phyloP scores from a whole-genome alignment of 148 eudicot species.

The Chenopodium album region DNA sequence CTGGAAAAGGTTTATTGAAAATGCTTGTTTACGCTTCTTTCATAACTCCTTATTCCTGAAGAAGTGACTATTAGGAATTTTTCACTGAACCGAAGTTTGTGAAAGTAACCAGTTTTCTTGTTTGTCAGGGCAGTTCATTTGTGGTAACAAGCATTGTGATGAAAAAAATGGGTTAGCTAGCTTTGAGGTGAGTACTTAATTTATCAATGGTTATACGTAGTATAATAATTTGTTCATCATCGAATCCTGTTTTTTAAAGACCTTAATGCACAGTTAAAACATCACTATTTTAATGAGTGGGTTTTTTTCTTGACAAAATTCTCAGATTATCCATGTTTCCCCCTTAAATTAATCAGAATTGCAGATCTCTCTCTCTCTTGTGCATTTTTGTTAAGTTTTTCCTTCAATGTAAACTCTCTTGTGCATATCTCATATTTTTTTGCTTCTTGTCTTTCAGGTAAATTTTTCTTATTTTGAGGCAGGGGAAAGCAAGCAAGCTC shows the following conservation, averaged over 20 bases:
- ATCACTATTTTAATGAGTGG: neutral
- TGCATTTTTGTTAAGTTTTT: neutral
- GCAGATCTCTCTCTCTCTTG: neutral
- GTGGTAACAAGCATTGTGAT: slow-evolving; percentile 91
- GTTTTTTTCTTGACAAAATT: neutral
- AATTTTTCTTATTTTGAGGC: slow-evolving; percentile 86
- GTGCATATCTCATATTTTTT: neutral
- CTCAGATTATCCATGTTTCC: neutral
- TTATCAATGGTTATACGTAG: neutral
- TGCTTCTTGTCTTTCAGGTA: slow-evolving; percentile 46
- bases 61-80: slow-evolving; percentile 8
- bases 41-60: neutral
- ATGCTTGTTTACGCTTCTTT: neutral
- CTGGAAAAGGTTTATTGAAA: slow-evolving; percentile 74
- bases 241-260: neutral
- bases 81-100: slow-evolving; percentile 4
- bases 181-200: slow-evolving; percentile 65
- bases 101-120: slow-evolving; percentile 29
- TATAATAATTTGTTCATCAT: neutral
- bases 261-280: neutral
- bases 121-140: slow-evolving; percentile 88
- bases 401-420: neutral
- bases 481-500: slow-evolving; percentile 87
- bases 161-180: slow-evolving; percentile 68
- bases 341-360: neutral